A percentile compares a stretch with the other conserved stretches of the same genome.
These are phyloP conservation scores for Fusarium marasasianum DNA, from an alignment of 2,329 filamentous ascomycete genomes.

Conservation along the genomic window DNA sequence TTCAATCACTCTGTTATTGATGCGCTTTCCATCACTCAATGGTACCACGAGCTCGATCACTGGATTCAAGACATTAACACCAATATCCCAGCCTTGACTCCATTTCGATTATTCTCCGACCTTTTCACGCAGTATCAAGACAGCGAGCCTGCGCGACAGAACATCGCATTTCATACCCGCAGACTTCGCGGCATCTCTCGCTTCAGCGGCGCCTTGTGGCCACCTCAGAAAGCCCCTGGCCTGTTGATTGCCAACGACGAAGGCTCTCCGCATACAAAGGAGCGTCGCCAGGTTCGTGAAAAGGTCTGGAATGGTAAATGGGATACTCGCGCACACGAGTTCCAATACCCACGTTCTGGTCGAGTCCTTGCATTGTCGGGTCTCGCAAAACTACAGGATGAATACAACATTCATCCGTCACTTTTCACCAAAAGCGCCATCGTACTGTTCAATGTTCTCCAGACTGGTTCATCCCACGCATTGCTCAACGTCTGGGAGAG, in stretches of 20 bases:
- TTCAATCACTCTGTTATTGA: conserved; percentile 51
- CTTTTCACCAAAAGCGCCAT: conserved; percentile 47
- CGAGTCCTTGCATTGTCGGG: conserved; percentile 43
- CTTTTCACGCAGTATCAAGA: conserved; percentile 45
- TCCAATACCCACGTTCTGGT: conserved; percentile 46
- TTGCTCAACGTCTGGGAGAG: conserved; percentile 49
- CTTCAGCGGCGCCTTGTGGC: conserved; percentile 46
- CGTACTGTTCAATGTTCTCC: conserved; percentile 47
- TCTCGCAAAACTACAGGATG: conserved; percentile 36
- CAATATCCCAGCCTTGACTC: conserved; percentile 36
- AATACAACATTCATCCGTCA: conserved; percentile 38
- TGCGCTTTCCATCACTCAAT: conserved; percentile 46
- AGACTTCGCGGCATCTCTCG: conserved; percentile 50
- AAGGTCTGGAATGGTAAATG: conserved; percentile 46
- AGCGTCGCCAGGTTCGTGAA: conserved; percentile 37
- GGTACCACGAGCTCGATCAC: conserved; percentile 47
- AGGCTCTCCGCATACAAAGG: conserved; percentile 21
- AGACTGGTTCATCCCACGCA: conserved; percentile 46
- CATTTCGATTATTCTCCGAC: conserved; percentile 47
- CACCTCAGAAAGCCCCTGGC: conserved; percentile 45
- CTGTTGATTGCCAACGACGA: conserved; percentile 48
- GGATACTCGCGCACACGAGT: conserved; percentile 34
- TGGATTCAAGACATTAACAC: conserved; percentile 38
- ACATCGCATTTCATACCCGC: conserved; percentile 44
- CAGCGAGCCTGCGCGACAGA: conserved; percentile 41